Base-by-base conservation (phyloP, 1,139 yeast species). In the Kodamaea fungicola region DNA sequence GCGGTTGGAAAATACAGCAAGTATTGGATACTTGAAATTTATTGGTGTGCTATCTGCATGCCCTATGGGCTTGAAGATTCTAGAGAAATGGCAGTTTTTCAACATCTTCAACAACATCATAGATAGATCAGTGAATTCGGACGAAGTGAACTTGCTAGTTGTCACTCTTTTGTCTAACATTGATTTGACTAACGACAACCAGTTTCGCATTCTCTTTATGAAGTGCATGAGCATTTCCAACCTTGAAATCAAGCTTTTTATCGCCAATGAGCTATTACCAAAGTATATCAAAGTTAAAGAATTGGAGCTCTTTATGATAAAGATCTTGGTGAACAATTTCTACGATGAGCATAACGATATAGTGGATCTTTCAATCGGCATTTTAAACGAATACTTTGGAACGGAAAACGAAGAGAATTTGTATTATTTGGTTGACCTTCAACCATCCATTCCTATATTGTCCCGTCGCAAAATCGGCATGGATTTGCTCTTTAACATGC, bases 41-140 rank as follows among this genome's bases (percentile, higher is more conserved):
- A 61, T 92, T 12, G 97, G 96, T 0, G 78, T 82, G 0, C 61
- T 92, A 23, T 77, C 89, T 9, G 64, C 73, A 2, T 71, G 76
- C 32, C 55, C 64, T 0, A 68, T 73, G 32, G 97, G 98, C 0
- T 60, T 86, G 13, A 71, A 70, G 29, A 66, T 90, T 52, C 58
- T 92, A 44, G 83, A 80, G 37, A 80, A 85, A 45, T 86, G 96
- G 94, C 84, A 89, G 49, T 75, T 90, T 47, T 86, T 87, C 59
- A 88, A 83, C 42, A 78, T 86, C 59, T 68, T 89, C 39, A 82
- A 83, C 48, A 88, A 87, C 50, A 76, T 90, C 41, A 72, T 87
- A 26, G 79, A 76, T 40, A 73, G 73, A 22, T 66, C 76, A 12
- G 60, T 67, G 41, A 37, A 38, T 2, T 51, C 54, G 5, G 62